A percentile compares a stretch with the other conserved stretches of the same genome.
Conservation (phyloP, 2,329 filamentous ascomycete species). For the Fusarium mangiferae region DNA sequence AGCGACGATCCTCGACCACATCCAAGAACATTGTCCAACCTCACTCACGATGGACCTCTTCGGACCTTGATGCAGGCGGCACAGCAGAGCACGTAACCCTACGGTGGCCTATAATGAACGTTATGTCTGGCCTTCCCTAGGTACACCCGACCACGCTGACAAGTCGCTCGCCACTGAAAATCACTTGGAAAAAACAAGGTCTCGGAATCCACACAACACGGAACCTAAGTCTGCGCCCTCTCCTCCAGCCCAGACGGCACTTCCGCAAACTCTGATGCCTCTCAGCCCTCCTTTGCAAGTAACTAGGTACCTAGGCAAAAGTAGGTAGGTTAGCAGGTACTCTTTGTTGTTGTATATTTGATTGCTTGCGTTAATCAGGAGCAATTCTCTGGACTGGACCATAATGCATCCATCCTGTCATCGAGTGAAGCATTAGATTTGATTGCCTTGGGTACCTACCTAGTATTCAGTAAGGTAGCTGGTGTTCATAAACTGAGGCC, state of each 20-base stretch:
- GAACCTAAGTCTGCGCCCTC: slow-evolving; percentile 1
- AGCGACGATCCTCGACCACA: slow-evolving; percentile 29
- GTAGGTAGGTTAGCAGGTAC: not conserved
- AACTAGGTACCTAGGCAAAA: not conserved
- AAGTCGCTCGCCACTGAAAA: slow-evolving; percentile 16
- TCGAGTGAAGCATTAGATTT: not conserved
- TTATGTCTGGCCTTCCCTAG: not conserved
- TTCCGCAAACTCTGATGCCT: slow-evolving; percentile 13
- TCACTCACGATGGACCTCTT: slow-evolving; percentile 24
- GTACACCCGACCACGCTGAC: slow-evolving; percentile 4
- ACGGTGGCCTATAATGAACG: not conserved
- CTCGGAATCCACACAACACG: not conserved
- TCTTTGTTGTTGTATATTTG: not conserved
- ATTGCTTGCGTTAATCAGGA: not conserved
- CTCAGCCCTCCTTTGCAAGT: not conserved
- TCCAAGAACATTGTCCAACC: slow-evolving; percentile 25
- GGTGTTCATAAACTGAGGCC: not conserved
- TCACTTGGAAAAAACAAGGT: not conserved
- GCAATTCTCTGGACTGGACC: not conserved
- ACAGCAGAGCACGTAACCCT: slow-evolving; percentile 23
- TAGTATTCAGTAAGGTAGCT: not conserved
- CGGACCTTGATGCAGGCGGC: slow-evolving; percentile 27
- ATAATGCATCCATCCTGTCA: not conserved
- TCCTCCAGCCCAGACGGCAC: slow-evolving; percentile 9
- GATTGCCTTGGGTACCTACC: not conserved